Percentiles rank a stretch among this genome's conserved stretches.
These are phyloP conservation scores for Neonectria hederae DNA, from an alignment of 2,329 filamentous ascomycete genomes.

Conservation along the genomic window DNA sequence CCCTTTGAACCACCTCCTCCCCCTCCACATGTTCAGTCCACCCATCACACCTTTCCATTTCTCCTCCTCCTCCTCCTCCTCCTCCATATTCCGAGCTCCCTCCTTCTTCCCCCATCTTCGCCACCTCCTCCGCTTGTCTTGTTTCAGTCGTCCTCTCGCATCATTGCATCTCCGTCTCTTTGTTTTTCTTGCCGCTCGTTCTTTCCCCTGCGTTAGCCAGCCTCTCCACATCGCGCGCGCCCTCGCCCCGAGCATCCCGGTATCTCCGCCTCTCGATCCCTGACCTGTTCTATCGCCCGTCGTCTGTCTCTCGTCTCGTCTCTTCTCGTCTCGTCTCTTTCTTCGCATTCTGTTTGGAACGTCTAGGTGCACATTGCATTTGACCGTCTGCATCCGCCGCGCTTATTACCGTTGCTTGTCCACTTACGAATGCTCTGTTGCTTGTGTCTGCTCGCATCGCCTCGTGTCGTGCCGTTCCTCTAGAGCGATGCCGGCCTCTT, in stretches of 20 bases:
- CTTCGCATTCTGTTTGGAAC: constrained; percentile 7
- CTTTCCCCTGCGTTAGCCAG: constrained; percentile 5
- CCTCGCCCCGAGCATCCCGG: constrained; percentile 20
- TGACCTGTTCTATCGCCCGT: constrained; percentile 7
- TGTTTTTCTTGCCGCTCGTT: constrained; percentile 19
- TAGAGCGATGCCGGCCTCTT: constrained; percentile 39
- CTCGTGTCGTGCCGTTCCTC: constrained; percentile 29
- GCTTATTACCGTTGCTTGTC: constrained; percentile 22
- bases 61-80: constrained; percentile 26
- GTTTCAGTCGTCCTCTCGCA: background rate
- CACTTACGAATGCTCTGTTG: constrained; percentile 25
- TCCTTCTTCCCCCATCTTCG: constrained; percentile 18
- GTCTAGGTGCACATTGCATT: constrained; percentile 3
- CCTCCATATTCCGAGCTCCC: constrained; percentile 23
- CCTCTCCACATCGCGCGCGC: constrained; percentile 6
- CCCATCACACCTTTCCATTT: constrained; percentile 18
- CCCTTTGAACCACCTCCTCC: constrained; percentile 24
- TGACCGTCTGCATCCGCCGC: constrained; percentile 7
- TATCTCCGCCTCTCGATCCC: constrained; percentile 9
- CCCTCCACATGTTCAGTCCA: background rate
- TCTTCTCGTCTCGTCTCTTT: background rate
- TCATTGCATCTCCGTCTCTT: constrained; percentile 1
- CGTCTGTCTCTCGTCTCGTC: background rate
- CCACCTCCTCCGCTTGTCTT: constrained; percentile 9
- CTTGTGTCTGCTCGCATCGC: constrained; percentile 28